Base-by-base conservation (phyloP, 331 rosid species). In the Stylosanthes scabra region DNA sequence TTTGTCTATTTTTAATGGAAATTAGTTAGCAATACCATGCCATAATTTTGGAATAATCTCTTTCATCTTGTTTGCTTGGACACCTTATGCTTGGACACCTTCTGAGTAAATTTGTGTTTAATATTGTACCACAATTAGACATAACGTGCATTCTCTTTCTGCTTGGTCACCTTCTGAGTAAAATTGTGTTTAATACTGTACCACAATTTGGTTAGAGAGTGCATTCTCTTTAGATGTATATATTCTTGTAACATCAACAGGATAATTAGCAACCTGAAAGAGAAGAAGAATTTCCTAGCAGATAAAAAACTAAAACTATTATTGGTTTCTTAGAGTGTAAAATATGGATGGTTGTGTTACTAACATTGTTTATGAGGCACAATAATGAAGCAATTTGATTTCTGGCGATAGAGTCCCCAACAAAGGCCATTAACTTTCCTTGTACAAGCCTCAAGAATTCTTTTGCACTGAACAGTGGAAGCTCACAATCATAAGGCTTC, bases 391-490 rank as follows among this genome's bases (percentile, higher is more conserved):
- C 87, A 96, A 93, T 86, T 41, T 93, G 98, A 57, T 93, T 93
- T 60, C 84, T 86, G 54, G 88, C 96, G 27, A 93, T 88, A 0
- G 98, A 93, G 62, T 93, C 98, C 7, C 98, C 97, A 47, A 90
- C 87, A 71, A 93, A 93, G 63, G 96, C 98, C 71, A 93, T 56
- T 6, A 97, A 90, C 66, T 93, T 93, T 55, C 93, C 97, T 64
- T 75, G 44, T 16, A 87, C 84, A 75, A 86, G 77, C 85, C 80
- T 87, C 74, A 90, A 70, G 64, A 93, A 93, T 67, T 79, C 80
- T 29, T 45, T 71, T 9, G 91, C 88, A 74, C 88, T 85, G 65
- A 93, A 93, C 6, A 78, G 71, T 0, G 97, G 96, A 49, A 93
- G 85, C 68, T 93, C 92, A 50, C 98, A 93, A 1, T 84, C 88